phyloP scores from a whole-genome alignment of 352 stramenopile genomes.

The Globisporangium lucens region DNA sequence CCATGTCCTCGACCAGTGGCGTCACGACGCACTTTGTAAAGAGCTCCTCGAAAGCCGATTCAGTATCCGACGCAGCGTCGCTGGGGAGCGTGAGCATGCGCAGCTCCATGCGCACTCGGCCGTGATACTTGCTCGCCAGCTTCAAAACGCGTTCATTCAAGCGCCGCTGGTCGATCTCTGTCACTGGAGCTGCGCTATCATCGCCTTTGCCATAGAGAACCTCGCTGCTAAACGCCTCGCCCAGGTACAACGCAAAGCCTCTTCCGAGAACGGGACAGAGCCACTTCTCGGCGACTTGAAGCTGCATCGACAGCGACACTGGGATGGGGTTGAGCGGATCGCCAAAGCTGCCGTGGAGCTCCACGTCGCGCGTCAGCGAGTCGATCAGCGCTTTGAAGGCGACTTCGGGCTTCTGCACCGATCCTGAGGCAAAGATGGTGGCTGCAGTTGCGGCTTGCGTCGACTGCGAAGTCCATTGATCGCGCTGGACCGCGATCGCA shows the following conservation, averaged over 20 bases:
- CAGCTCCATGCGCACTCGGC: neutral
- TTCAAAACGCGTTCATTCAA: neutral
- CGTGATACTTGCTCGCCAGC: neutral
- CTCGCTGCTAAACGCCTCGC: neutral
- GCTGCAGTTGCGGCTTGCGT: no score
- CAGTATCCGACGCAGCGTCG: neutral
- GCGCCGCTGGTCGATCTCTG: neutral
- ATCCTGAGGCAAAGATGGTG: no score
- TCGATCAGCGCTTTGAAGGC: no score
- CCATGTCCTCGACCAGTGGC: neutral
- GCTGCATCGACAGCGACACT: no score
- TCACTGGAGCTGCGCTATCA: neutral
- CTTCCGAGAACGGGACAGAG: no score
- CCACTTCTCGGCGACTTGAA: no score
- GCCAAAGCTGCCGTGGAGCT: no score
- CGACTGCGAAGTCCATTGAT: no score
- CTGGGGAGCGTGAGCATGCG: neutral
- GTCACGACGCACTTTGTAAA: conserved; percentile 3
- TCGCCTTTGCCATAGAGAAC: neutral
- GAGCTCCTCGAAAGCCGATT: neutral
- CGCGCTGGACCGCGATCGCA: no score
- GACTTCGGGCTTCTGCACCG: no score
- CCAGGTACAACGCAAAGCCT: neutral
- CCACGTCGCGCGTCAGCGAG: no score
- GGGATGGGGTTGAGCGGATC: no score